A percentile compares a stretch with the other conserved stretches of the same genome.
phyloP scores from a whole-genome alignment of 116 monocot species.

The Papilionanthe hybrid region DNA sequence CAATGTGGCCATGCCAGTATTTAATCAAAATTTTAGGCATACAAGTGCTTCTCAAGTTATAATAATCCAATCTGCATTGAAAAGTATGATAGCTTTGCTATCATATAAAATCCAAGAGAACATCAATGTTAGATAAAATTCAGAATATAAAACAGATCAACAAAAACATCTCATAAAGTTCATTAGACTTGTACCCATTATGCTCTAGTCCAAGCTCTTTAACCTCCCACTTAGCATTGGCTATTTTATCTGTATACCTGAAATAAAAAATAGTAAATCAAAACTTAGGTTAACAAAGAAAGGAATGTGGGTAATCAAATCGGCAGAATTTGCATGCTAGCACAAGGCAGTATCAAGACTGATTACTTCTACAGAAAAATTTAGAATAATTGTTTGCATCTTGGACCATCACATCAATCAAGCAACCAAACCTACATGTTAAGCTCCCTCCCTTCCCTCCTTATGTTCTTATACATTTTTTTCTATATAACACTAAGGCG shows the following conservation, averaged over 20 bases:
- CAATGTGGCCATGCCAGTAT: not conserved
- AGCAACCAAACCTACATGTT: too few relatives aligned
- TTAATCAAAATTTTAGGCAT: not conserved
- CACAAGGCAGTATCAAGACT: not conserved
- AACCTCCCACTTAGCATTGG: constrained; percentile 95
- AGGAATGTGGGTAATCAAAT: not conserved
- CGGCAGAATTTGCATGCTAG: not conserved
- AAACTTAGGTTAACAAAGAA: constrained; percentile 1
- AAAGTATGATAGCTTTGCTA: not conserved
- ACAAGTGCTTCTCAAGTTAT: not conserved
- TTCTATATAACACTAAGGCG: too few relatives aligned
- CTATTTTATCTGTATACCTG: constrained; percentile 90
- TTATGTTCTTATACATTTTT: too few relatives aligned
- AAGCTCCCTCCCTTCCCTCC: too few relatives aligned
- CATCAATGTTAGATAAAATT: not conserved
- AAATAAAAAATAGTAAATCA: not conserved
- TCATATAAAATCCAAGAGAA: not conserved
- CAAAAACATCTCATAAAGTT: not conserved
- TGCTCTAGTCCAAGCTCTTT: constrained; percentile 97
- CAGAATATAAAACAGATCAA: not conserved
- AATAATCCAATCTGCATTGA: not conserved
- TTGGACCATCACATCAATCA: too few relatives aligned
- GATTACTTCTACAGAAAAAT: not conserved
- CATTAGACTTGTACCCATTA: constrained; percentile 56
- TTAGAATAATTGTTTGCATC: too few relatives aligned